phyloP scores from a whole-genome alignment of 768 basidiomycete genomes.

The Termitomyces heimii region DNA sequence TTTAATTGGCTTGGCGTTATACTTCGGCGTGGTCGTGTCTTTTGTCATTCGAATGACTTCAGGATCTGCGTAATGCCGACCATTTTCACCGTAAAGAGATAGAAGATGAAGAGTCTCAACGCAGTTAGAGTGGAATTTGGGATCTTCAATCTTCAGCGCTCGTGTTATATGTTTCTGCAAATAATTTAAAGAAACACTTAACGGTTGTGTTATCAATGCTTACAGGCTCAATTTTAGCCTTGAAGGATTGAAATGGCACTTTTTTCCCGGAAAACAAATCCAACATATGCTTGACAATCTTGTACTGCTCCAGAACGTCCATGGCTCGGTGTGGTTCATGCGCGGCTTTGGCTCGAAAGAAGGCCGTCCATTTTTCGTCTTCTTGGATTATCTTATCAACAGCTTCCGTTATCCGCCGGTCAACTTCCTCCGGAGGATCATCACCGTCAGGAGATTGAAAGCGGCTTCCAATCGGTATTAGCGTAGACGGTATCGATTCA shows the following conservation, averaged over 20 bases:
- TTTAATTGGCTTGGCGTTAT: constrained; percentile 41
- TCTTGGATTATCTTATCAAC: constrained; percentile 38
- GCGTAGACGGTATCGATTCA: neutral
- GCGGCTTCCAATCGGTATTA: neutral
- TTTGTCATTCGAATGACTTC: constrained; percentile 45
- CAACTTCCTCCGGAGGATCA: constrained; percentile 31
- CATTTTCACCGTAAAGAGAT: constrained; percentile 50
- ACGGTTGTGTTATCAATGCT: neutral
- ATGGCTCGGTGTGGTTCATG: constrained; percentile 28
- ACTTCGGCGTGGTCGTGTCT: constrained; percentile 34
- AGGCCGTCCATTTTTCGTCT: constrained; percentile 38
- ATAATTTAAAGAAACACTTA: neutral
- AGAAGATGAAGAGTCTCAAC: constrained; percentile 46
- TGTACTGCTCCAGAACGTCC: constrained; percentile 43
- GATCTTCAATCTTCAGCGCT: constrained; percentile 39
- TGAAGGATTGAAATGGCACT: constrained; percentile 32
- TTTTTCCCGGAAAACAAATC: constrained; percentile 36
- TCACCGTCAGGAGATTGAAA: constrained; percentile 26
- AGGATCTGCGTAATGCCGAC: constrained; percentile 40
- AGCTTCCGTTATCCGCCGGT: constrained; percentile 35
- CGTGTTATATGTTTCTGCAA: constrained; percentile 46
- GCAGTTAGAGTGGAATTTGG: constrained; percentile 40
- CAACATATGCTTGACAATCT: constrained; percentile 44
- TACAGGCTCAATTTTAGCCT: constrained; percentile 41
- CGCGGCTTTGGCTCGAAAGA: constrained; percentile 35